Percentiles rank a stretch among this genome's conserved stretches.
Conservation (phyloP, 768 basidiomycete genomes). For the Neoboletus brunneissimus region DNA sequence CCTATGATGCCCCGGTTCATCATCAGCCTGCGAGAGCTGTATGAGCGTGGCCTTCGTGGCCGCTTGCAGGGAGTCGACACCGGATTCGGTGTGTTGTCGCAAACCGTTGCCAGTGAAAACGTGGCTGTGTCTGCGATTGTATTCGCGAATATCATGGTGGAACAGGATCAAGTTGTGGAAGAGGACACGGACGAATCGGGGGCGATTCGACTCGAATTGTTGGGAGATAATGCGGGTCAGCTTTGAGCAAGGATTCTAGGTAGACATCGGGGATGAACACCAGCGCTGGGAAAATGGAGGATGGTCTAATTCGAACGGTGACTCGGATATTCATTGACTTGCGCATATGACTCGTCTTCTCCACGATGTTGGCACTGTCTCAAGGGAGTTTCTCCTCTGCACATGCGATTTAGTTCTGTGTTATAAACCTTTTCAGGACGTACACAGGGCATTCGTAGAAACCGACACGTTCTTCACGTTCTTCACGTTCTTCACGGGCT, state of each 20-base stretch:
- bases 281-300: background rate
- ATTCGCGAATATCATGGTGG: background rate
- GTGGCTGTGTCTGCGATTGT: background rate
- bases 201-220: background rate
- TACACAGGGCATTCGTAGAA: background rate
- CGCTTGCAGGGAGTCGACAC: background rate
- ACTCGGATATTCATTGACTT: background rate
- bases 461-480: background rate
- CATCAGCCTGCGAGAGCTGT: conserved; percentile 7
- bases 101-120: background rate
- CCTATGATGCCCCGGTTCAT: conserved; percentile 6
- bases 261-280: background rate
- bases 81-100: conserved; percentile 3
- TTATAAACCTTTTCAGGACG: background rate
- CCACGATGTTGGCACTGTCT: background rate
- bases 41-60: background rate
- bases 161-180: background rate
- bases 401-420: background rate
- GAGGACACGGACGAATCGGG: background rate
- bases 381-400: background rate
- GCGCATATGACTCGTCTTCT: background rate
- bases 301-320: background rate
- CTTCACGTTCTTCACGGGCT: background rate
- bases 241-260: background rate
- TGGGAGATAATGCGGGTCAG: background rate